phyloP scores from a whole-genome alignment of 768 basidiomycete genomes.

The Suillus cothurnatus region DNA sequence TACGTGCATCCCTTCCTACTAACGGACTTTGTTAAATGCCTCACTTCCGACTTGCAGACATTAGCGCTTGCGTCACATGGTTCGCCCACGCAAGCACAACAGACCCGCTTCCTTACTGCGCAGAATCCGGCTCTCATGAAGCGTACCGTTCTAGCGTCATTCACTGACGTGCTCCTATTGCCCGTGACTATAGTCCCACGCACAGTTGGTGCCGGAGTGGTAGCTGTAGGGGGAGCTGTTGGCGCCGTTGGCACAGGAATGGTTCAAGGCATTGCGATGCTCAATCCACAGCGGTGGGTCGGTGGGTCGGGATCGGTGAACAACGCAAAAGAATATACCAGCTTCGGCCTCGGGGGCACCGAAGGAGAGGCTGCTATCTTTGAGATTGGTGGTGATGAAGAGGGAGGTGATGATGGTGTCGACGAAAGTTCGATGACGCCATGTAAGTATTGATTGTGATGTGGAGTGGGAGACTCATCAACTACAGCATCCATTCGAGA shows the following conservation, averaged over 20 bases:
- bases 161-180: slow-evolving; percentile 84
- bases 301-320: slow-evolving; percentile 35
- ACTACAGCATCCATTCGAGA: background rate
- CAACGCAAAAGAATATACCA: slow-evolving; percentile 24
- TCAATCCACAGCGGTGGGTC: slow-evolving; percentile 88
- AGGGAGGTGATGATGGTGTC: slow-evolving; percentile 19
- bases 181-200: slow-evolving; percentile 97
- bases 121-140: slow-evolving; percentile 92
- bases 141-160: slow-evolving; percentile 89
- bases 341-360: slow-evolving; percentile 16
- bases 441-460: background rate
- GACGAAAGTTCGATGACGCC: slow-evolving; percentile 17
- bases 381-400: slow-evolving; percentile 45
- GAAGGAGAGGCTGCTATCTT: slow-evolving; percentile 46
- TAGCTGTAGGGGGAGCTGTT: slow-evolving; percentile 52
- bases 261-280: slow-evolving; percentile 83
- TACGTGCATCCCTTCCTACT: slow-evolving; percentile 30
- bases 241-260: slow-evolving; percentile 74
- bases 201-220: slow-evolving; percentile 71
- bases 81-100: slow-evolving; percentile 12
- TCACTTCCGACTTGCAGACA: background rate
- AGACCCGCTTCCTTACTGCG: slow-evolving; percentile 73
- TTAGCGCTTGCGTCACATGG: slow-evolving; percentile 6
- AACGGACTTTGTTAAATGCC: background rate
- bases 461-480: slow-evolving; percentile 21